Conservation (phyloP, 2,329 filamentous ascomycete species). For the Beauveria caledonica region DNA sequence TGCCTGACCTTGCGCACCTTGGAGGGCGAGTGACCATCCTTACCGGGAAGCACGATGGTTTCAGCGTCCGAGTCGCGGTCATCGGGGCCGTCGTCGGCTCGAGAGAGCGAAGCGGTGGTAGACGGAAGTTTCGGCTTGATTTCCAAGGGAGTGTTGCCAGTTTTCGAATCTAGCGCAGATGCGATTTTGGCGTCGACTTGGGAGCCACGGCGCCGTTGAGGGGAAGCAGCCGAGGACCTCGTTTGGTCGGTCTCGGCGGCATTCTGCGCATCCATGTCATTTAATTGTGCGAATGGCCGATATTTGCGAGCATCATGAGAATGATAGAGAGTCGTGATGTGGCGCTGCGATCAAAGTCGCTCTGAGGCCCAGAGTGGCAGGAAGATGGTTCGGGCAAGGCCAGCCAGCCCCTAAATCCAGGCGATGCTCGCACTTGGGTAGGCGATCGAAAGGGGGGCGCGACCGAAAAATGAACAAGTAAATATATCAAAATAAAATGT, state of each 20-base stretch:
- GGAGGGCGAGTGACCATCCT: conserved; percentile 55
- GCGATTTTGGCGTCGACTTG: conserved; percentile 9
- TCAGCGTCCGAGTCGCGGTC: conserved; percentile 64
- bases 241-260: conserved; percentile 53
- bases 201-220: conserved; percentile 26
- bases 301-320: conserved; percentile 51
- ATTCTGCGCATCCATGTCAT: conserved; percentile 64
- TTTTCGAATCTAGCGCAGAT: conserved; percentile 4
- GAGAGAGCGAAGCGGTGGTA: conserved; percentile 24
- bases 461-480: background rate
- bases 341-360: conserved; percentile 11
- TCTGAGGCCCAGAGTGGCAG: background rate
- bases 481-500: background rate
- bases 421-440: background rate
- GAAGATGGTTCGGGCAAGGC: background rate
- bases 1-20: conserved; percentile 58
- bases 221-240: conserved; percentile 48
- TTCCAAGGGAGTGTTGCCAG: conserved; percentile 9
- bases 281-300: conserved; percentile 43
- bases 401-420: conserved; percentile 9
- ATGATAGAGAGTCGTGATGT: conserved; percentile 14
- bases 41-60: conserved; percentile 60
- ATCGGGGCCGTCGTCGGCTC: conserved; percentile 30
- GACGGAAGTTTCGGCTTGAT: conserved; percentile 18
- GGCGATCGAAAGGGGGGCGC: background rate